These are phyloP conservation scores for Podosphaera leucotricha DNA, from an alignment of 2,329 filamentous ascomycete species.

Conservation along the genomic window DNA sequence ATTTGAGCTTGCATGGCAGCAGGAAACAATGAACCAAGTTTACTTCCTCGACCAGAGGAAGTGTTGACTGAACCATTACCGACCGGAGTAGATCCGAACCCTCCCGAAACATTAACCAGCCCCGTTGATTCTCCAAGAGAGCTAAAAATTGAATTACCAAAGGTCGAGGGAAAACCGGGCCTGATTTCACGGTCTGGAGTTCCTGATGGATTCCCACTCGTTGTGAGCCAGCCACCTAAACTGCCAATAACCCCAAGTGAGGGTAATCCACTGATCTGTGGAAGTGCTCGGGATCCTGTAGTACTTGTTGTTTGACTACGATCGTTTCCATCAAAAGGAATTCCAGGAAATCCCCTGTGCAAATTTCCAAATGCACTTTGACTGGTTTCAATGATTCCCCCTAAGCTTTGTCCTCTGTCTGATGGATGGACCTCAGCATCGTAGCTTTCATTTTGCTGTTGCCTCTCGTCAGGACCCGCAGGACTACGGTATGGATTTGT, in stretches of 20 bases:
- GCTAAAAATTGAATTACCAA: conserved; percentile 63
- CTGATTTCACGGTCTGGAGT: conserved; percentile 42
- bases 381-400: conserved; percentile 27
- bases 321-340: conserved; percentile 43
- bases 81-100: conserved; percentile 41
- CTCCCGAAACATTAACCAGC: conserved; percentile 39
- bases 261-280: conserved; percentile 33
- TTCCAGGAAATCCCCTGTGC: conserved; percentile 24
- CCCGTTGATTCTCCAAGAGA: conserved; percentile 55
- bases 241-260: conserved; percentile 25
- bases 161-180: conserved; percentile 28
- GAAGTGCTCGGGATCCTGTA: conserved; percentile 48
- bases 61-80: conserved; percentile 30
- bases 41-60: conserved; percentile 53
- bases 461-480: conserved; percentile 54
- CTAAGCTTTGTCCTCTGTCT: conserved; percentile 27
- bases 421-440: conserved; percentile 16
- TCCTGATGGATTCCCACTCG: conserved; percentile 35
- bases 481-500: conserved; percentile 95
- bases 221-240: conserved; percentile 20
- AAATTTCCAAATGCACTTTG: conserved; percentile 29
- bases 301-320: conserved; percentile 84
- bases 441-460: conserved; percentile 23
- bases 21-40: conserved; percentile 71
- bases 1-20: conserved; percentile 78